Conservation (phyloP, 164 flowering plant species). For the Piper betle region DNA sequence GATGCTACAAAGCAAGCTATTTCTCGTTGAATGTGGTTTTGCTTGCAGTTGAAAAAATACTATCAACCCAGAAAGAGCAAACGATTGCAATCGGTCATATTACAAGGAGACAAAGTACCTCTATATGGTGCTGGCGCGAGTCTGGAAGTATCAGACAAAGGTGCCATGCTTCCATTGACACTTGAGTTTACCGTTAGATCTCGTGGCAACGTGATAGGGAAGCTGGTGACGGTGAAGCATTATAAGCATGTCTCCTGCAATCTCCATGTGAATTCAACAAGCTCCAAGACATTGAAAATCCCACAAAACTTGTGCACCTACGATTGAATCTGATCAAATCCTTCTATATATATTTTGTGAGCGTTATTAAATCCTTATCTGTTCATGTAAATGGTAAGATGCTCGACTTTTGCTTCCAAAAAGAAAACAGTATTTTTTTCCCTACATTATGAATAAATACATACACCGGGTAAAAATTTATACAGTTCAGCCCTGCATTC, state of each 20-base stretch:
- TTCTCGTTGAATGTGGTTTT: background rate
- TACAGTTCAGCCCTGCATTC: no score
- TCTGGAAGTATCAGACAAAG: slow-evolving; percentile 25
- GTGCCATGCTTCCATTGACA: slow-evolving; percentile 40
- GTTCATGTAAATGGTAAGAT: background rate
- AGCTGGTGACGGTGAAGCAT: slow-evolving; percentile 59
- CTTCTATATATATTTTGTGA: background rate
- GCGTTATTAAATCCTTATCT: background rate
- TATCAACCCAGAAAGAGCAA: slow-evolving; percentile 84
- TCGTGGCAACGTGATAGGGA: slow-evolving; percentile 77
- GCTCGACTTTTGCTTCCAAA: background rate
- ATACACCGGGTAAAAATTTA: no score
- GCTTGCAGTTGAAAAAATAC: slow-evolving; percentile 70
- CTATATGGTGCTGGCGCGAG: slow-evolving; percentile 83
- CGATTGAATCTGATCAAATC: slow-evolving; percentile 10
- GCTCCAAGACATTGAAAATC: slow-evolving; percentile 49
- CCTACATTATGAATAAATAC: no score
- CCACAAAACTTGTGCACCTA: slow-evolving; percentile 41
- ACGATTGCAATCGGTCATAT: slow-evolving; percentile 29
- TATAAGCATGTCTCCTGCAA: slow-evolving; percentile 32
- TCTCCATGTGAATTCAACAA: slow-evolving; percentile 31
- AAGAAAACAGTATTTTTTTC: background rate
- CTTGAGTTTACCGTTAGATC: slow-evolving; percentile 50
- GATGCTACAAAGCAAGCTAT: background rate
- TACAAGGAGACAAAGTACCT: slow-evolving; percentile 70